Evolutionary conservation across 2,329 filamentous ascomycete genomes (phyloP).

Genomic region (Fusarium hostae): DNA sequence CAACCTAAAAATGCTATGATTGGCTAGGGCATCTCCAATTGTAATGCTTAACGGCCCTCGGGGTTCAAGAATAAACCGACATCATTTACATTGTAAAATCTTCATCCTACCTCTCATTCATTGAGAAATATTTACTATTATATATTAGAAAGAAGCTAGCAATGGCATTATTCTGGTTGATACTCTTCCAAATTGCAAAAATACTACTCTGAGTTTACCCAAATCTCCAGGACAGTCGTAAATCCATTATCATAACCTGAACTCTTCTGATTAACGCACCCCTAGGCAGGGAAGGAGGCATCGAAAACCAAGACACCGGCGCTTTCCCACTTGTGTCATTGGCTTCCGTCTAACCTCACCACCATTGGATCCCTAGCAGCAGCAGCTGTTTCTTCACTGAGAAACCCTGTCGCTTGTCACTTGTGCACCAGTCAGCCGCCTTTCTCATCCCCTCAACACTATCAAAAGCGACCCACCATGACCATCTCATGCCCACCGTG

Average conservation of each 20-base stretch:
- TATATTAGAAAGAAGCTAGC: neutral
- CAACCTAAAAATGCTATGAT: conserved; percentile 10
- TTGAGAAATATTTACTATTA: neutral
- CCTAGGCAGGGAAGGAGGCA: conserved; percentile 16
- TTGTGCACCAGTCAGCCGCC: conserved; percentile 16
- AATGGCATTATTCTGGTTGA: neutral
- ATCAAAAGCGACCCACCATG: conserved; percentile 28
- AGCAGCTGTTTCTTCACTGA: conserved; percentile 9
- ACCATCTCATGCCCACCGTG: conserved; percentile 20
- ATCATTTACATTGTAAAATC: neutral
- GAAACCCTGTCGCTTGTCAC: conserved; percentile 5
- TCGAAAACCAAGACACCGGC: conserved; percentile 28
- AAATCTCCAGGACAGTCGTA: neutral
- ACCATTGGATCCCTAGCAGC: conserved; percentile 10
- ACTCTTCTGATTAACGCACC: neutral
- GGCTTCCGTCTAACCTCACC: conserved; percentile 26
- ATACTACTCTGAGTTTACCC: neutral
- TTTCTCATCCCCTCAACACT: conserved; percentile 22
- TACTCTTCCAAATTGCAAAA: neutral
- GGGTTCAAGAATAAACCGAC: neutral
- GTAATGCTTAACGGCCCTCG: conserved; percentile 3
- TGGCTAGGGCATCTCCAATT: conserved; percentile 8
- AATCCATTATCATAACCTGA: neutral
- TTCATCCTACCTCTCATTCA: neutral
- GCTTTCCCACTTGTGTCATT: conserved; percentile 29